Evolutionary conservation across 192 early-diverging fungal genomes (phyloP), one percentile per base, ranked within the genome.

Genomic region (Linnemannia zychae): DNA sequence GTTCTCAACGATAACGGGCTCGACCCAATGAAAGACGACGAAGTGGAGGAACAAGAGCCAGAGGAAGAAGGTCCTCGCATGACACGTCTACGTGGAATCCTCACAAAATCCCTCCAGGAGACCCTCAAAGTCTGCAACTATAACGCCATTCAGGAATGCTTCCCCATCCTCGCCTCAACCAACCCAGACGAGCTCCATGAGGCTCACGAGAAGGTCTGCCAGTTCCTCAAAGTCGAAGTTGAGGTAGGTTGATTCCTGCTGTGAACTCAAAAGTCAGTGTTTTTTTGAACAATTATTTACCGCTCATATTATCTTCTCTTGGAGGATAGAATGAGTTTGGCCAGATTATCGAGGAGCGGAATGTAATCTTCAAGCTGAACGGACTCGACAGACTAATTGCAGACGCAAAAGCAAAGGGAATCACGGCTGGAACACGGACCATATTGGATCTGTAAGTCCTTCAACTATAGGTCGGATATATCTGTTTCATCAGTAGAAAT

Each of bases 61-160:
- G 82, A 76, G 28, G 81, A 85, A 49, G 83, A 85, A 28, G 83
- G 83, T 12, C 74, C 67, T 24, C 47, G 83, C 24, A 85, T 85
- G 83, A 85, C 77, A 24, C 77, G 77, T n/a, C 83, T 85, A 20
- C 77, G 83, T 15, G 74, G 63, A 5, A 46, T 85, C 68, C 83
- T 85, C 22, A 70, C 76, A 24, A 85, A 85, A 44, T 79, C 83
- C 15, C 48, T 85, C 7, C 38, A 65, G 37, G 77, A 85, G 34
- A 85, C 83, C 9, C 74, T 85, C 44, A 76, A 79, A 16, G 77
- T 77, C 37, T 85, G 83, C 83, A 85, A 85, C 44, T 79, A 57
- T 38, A 69, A 72, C n/a, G 83, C 83, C 31, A 71, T 85, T 38
- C 49, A 74, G n/a, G 77, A 85, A 76, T 76, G 77, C 68, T 85